Percentiles rank a stretch among this genome's conserved stretches.
phyloP scores from a whole-genome alignment of 1,284 basidiomycete genomes.

The Caloboletus inedulis region DNA sequence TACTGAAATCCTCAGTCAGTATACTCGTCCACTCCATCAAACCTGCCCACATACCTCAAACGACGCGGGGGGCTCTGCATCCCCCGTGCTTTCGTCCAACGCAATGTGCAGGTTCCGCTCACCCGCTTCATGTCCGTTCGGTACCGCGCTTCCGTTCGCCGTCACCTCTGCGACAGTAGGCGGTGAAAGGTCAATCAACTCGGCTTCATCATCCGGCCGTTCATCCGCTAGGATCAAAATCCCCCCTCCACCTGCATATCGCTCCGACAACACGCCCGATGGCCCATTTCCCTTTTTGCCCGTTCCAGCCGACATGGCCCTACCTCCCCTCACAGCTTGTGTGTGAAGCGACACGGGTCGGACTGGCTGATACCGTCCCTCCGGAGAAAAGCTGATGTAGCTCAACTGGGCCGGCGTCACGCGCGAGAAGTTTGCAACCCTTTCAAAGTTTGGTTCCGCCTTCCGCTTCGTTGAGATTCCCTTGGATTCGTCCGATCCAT shows the following conservation, averaged over 20 bases:
- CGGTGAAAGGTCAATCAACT: slow-evolving; percentile 71
- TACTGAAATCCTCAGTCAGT: slow-evolving; percentile 20
- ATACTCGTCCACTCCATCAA: slow-evolving; percentile 34
- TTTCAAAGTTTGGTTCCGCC: slow-evolving; percentile 74
- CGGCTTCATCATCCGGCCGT: slow-evolving; percentile 60
- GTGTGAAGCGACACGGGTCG: slow-evolving; percentile 67
- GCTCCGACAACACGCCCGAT: slow-evolving; percentile 44
- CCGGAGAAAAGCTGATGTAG: slow-evolving; percentile 78
- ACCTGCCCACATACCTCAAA: slow-evolving; percentile 80
- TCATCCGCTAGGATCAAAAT: slow-evolving; percentile 78
- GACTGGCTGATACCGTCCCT: slow-evolving; percentile 87
- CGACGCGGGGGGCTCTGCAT: slow-evolving; percentile 73
- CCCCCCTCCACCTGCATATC: slow-evolving; percentile 75
- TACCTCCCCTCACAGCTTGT: slow-evolving; percentile 38
- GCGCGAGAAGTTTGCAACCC: slow-evolving; percentile 85
- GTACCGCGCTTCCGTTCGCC: slow-evolving; percentile 28
- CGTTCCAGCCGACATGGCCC: slow-evolving; percentile 29
- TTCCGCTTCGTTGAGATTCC: slow-evolving; percentile 50
- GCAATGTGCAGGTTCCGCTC: slow-evolving; percentile 51
- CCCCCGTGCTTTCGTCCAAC: slow-evolving; percentile 66
- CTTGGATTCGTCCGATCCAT: slow-evolving; percentile 56
- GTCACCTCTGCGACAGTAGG: slow-evolving; percentile 24
- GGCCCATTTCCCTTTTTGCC: slow-evolving; percentile 26
- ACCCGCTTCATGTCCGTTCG: slow-evolving; percentile 22
- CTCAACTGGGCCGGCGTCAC: slow-evolving; percentile 89